Conservation (phyloP, 768 basidiomycete species). For the Lentinula detonsa region DNA sequence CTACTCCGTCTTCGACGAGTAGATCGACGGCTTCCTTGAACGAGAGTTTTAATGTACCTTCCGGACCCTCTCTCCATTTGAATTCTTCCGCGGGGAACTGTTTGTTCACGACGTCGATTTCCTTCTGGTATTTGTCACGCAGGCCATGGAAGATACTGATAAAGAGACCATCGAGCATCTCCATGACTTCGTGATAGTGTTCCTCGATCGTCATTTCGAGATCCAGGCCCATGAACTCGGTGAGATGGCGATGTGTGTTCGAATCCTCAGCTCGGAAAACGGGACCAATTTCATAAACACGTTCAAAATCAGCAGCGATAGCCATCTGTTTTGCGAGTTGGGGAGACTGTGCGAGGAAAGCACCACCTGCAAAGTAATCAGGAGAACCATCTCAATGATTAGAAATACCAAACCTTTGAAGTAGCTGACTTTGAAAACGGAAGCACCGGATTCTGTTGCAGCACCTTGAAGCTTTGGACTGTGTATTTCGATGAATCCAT, state of each 20-base stretch:
- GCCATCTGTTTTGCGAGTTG: constrained; percentile 99
- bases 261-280: constrained; percentile 98
- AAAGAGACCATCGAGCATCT: constrained; percentile 83
- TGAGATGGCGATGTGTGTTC: constrained; percentile 96
- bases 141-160: constrained; percentile 83
- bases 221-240: constrained; percentile 98
- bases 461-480: constrained; percentile 96
- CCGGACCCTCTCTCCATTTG: constrained; percentile 87
- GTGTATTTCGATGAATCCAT: constrained; percentile 92
- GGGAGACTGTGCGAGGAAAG: constrained; percentile 94
- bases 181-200: constrained; percentile 97
- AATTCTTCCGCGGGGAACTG: constrained; percentile 97
- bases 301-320: constrained; percentile 96
- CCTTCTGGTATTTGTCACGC: constrained; percentile 66
- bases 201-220: constrained; percentile 98
- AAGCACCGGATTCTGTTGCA: constrained; percentile 94
- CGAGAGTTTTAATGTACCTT: constrained; percentile 79
- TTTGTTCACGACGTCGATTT: constrained; percentile 74
- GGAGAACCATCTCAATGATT: neutral
- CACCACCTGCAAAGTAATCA: constrained; percentile 50
- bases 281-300: constrained; percentile 94
- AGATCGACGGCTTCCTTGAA: constrained; percentile 87
- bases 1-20: constrained; percentile 80
- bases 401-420: constrained; percentile 68
- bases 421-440: constrained; percentile 96